Base-by-base conservation (phyloP, 2,329 filamentous ascomycete genomes). In the Cercospora sp. region DNA sequence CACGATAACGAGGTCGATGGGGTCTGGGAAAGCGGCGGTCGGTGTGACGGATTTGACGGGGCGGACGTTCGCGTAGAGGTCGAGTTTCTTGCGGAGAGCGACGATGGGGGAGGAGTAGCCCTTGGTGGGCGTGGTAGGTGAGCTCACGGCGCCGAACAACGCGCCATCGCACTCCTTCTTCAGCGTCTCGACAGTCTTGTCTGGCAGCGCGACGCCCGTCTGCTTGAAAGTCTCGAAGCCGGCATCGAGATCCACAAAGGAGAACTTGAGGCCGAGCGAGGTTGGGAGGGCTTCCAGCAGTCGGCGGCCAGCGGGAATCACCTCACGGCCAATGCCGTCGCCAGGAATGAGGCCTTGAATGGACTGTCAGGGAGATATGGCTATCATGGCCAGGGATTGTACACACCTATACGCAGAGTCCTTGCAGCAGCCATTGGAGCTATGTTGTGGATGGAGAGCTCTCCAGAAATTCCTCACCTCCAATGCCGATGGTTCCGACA, bases 41-140 rank as follows among this genome's bases (percentile, higher is more conserved):
- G 84, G 78, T n/a, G 70, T 69, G 71, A 92, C 88, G 57, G 91
- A 91, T 85, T 97, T 97, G 80, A 98, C 95, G 64, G 94, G 94
- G 43, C 95, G 91, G 61, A 99, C 94, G 80, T 99, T 99, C 83
- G 95, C 95, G 82, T 97, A 99, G 67, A 99, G 89, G 80, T 95
- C 90, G 74, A 99, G 89, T 77, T 89, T 89, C 86, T 98, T 99
- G 84, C 95, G 93, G 73, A 99, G 90, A 59, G 94, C 95, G 71
- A 99, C 95, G 77, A 97, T 97, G 72, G 95, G 95, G 45, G 91
- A 96, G 65, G 93, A 97, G 86, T 99, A 99, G 79, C 95, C 95
- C 81, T 93, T 91, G 73, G 97, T 94, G 75, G 93, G 90, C 69
- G 88, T 92, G 61, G 91, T 91, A 10, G 95, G 95, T 62, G 94